Percentiles rank a stretch among this genome's conserved stretches.
These are phyloP conservation scores for Eutypella sp. DNA, from an alignment of 2,329 filamentous ascomycete genomes.

Conservation along the genomic window DNA sequence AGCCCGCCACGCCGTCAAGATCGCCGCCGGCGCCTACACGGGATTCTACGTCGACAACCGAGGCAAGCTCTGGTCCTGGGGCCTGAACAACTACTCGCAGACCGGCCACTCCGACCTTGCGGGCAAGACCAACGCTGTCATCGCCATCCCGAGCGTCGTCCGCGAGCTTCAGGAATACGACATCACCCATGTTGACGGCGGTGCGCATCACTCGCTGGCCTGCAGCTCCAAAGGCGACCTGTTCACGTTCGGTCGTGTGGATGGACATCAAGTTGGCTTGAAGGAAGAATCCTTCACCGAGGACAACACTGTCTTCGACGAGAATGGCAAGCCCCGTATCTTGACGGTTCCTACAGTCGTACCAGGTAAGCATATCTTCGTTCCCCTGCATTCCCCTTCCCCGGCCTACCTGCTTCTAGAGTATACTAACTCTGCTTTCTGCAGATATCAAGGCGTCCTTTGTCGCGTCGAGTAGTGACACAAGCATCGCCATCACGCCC, in stretches of 20 bases:
- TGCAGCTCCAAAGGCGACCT: conserved; percentile 36
- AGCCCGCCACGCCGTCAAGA: conserved; percentile 45
- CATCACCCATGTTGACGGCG: conserved; percentile 66
- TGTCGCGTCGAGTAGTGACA: conserved; percentile 64
- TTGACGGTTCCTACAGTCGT: conserved; percentile 61
- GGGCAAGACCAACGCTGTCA: conserved; percentile 64
- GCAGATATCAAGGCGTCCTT: conserved; percentile 45
- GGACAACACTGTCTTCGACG: conserved; percentile 59
- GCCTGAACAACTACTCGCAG: conserved; percentile 67
- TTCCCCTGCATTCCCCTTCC: neutral
- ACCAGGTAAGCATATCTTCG: conserved; percentile 38
- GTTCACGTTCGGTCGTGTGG: conserved; percentile 42
- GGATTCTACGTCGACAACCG: conserved; percentile 66
- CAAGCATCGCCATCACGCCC: conserved; percentile 64
- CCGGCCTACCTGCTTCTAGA: too few species aligned
- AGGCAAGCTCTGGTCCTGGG: conserved; percentile 64
- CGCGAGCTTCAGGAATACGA: conserved; percentile 56
- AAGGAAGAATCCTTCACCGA: conserved; percentile 50
- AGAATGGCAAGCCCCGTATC: conserved; percentile 63
- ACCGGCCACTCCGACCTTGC: conserved; percentile 59
- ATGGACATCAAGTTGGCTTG: conserved; percentile 50
- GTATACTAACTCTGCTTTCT: conserved; percentile 12
- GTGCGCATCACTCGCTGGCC: conserved; percentile 60
- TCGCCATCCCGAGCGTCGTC: conserved; percentile 67
- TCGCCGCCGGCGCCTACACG: conserved; percentile 63